Evolutionary conservation across 768 basidiomycete species (phyloP).

Genomic region (Wakefieldia striispora): DNA sequence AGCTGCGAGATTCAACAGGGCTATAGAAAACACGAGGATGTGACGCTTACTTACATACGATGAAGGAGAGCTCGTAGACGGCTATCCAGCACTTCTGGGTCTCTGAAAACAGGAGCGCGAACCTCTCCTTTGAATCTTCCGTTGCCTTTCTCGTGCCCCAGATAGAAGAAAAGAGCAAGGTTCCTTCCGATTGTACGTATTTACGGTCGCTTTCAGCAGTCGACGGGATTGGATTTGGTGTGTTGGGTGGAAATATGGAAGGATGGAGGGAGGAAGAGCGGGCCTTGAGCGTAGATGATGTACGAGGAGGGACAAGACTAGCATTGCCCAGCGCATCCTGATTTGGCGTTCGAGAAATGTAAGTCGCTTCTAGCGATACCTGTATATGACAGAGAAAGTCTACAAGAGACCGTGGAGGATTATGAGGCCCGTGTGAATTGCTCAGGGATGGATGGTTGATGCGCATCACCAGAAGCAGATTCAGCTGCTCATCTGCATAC

Average conservation of each 20-base stretch:
- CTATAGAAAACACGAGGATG: neutral
- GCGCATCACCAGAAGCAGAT: slow-evolving; percentile 43
- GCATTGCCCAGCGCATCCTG: slow-evolving; percentile 37
- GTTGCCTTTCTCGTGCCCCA: slow-evolving; percentile 63
- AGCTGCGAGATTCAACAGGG: slow-evolving; percentile 41
- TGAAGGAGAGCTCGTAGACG: slow-evolving; percentile 72
- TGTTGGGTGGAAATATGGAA: slow-evolving; percentile 76
- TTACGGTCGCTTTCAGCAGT: slow-evolving; percentile 69
- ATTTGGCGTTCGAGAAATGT: slow-evolving; percentile 53
- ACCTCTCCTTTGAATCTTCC: slow-evolving; percentile 50
- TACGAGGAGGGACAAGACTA: slow-evolving; percentile 52
- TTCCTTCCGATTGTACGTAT: slow-evolving; percentile 79
- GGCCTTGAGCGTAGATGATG: slow-evolving; percentile 41
- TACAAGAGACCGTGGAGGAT: slow-evolving; percentile 42
- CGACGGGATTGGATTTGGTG: slow-evolving; percentile 80
- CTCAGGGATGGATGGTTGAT: slow-evolving; percentile 34
- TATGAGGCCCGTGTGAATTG: slow-evolving; percentile 15
- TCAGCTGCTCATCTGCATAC: slow-evolving; percentile 53
- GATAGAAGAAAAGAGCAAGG: slow-evolving; percentile 62
- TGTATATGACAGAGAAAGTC: slow-evolving; percentile 68
- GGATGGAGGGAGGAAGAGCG: slow-evolving; percentile 44
- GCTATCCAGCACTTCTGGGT: slow-evolving; percentile 68
- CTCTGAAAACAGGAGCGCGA: slow-evolving; percentile 66
- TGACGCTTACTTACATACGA: slow-evolving; percentile 61
- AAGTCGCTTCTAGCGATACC: slow-evolving; percentile 78